Base-by-base conservation (phyloP, 345 rosid genomes). In the Corymbia maculata region DNA sequence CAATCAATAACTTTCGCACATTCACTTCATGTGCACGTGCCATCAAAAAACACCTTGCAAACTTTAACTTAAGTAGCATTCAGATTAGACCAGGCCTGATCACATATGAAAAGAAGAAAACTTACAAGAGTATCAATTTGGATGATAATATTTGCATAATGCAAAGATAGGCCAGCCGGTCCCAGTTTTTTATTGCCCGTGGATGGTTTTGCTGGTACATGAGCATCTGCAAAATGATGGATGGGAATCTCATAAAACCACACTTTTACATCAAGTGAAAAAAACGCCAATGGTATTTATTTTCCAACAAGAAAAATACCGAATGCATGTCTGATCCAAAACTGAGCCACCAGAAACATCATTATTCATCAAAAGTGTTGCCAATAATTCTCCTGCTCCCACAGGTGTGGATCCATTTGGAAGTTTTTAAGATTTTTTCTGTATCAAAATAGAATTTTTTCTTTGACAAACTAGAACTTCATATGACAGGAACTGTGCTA, bases 41-140 rank as follows among this genome's bases (percentile, higher is more conserved):
- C 49, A 42, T 10, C 22, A 11, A 75, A 42, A 19, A 75, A 75
- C 49, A 42, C 84, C 84, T 75, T 9, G 49, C 84, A 21, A 42
- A 24, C 28, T 75, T 75, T 11, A 24, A 45, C 84, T 75, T 75
- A 75, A 75, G 26, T 9, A 75, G 21, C 84, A 75, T 75, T 21
- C 42, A 64, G 75, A 64, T 13, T 14, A 64, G 36, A 75, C 49
- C 84, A 75, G 28, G 14, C 49, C 47, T 2, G 49, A 13, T 10
- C 13, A 30, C 49, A 70, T 85, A 55, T 59, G 14, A 22, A 82
- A 85, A 47, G 44, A 26, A 30, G 55, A 61, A 87, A 89, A 94
- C 98, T 97, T 93, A 98, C 99, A 90, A 96, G 97, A 90, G 97
- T 95, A 90, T 97, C 99, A 51, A 96, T 95, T 92, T 97, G 99